Evolutionary conservation across 2,329 filamentous ascomycete species (phyloP).

Genomic region (Dothideomycetes sp.): DNA sequence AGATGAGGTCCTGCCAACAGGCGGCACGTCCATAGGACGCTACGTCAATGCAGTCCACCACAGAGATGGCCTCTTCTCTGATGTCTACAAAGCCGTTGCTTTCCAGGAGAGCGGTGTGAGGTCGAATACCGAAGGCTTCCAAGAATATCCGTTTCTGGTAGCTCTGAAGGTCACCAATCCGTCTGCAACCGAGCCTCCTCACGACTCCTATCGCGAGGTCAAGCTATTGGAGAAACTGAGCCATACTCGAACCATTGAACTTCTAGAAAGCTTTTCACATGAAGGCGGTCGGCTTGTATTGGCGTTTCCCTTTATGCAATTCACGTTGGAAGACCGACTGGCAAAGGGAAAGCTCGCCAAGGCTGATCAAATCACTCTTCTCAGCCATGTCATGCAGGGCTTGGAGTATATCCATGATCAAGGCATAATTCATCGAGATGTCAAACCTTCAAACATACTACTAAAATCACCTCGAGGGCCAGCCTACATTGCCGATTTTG

Average conservation of each 20-base stretch:
- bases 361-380: conserved; percentile 30
- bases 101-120: conserved; percentile 19
- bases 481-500: conserved; percentile 81
- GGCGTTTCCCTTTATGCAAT: conserved; percentile 74
- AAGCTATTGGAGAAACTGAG: conserved; percentile 57
- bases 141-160: neutral
- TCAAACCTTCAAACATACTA: conserved; percentile 81
- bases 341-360: conserved; percentile 32
- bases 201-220: conserved; percentile 72
- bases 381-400: conserved; percentile 62
- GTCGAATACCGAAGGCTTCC: neutral
- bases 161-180: conserved; percentile 84
- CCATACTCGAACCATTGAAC: conserved; percentile 51
- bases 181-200: conserved; percentile 63
- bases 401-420: conserved; percentile 61
- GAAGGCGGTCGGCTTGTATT: conserved; percentile 67
- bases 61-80: conserved; percentile 66
- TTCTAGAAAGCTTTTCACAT: conserved; percentile 62
- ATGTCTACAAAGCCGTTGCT: conserved; percentile 62
- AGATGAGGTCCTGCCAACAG: conserved; percentile 20
- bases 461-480: conserved; percentile 46
- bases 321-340: conserved; percentile 63
- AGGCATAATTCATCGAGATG: conserved; percentile 81
- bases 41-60: conserved; percentile 50
- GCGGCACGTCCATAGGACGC: conserved; percentile 40